A percentile compares a stretch with the other conserved stretches of the same genome.
Conservation (phyloP, 371 early-diverging fungal genomes). For the Dinochytrium kinnereticum region DNA sequence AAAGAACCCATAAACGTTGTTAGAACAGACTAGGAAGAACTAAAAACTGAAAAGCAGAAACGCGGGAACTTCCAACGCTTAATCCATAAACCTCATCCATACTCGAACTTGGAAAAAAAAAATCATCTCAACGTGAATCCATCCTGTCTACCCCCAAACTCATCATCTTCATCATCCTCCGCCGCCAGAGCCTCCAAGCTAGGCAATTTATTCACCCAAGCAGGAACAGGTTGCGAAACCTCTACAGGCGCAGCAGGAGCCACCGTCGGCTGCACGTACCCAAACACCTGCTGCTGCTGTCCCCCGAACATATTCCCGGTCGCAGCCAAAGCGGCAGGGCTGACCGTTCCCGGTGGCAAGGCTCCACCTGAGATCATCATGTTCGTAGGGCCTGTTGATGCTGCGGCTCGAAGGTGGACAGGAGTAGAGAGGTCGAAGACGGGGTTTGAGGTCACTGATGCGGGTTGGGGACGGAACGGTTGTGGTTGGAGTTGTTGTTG, state of each 20-base stretch:
- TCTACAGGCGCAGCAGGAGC: not conserved
- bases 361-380: too few relatives aligned
- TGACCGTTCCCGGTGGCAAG: not conserved
- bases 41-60: too few relatives aligned
- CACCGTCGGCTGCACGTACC: not conserved
- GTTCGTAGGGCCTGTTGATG: not conserved
- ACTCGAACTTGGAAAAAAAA: too few relatives aligned
- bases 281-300: not conserved
- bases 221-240: not conserved
- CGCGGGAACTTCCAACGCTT: too few relatives aligned
- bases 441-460: not conserved
- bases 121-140: not conserved
- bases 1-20: too few relatives aligned
- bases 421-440: not conserved
- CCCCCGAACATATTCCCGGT: too few relatives aligned
- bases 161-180: not conserved
- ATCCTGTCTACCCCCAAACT: not conserved
- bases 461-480: not conserved
- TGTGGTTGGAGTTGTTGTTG: not conserved
- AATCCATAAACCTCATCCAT: too few relatives aligned
- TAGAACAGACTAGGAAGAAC: too few relatives aligned
- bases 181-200: not conserved
- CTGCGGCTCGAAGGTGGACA: not conserved
- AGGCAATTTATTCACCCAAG: not conserved
- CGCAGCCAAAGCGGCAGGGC: not conserved